These are phyloP conservation scores for Fraxinus floribunda DNA, from an alignment of 305 asterid species.

Conservation along the genomic window DNA sequence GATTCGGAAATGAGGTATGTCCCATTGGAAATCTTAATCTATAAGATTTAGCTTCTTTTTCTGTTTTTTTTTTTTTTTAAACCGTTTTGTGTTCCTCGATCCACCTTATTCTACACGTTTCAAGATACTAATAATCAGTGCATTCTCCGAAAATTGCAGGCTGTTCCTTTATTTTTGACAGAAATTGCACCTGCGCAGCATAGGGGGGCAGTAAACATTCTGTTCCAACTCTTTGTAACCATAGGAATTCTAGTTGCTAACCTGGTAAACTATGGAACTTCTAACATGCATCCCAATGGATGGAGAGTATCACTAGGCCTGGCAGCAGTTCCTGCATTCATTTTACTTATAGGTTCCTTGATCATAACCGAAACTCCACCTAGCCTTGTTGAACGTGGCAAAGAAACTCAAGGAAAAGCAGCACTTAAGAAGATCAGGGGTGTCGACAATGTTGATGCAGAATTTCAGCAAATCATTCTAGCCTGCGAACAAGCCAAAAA, in stretches of 20 bases:
- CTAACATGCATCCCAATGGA: slow-evolving; percentile 46
- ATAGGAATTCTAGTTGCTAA: slow-evolving; percentile 71
- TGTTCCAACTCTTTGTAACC: slow-evolving; percentile 72
- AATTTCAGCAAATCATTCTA: slow-evolving; percentile 33
- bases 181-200: slow-evolving; percentile 66
- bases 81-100: neutral
- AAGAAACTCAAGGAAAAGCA: slow-evolving; percentile 31
- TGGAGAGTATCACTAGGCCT: slow-evolving; percentile 66
- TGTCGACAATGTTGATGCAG: slow-evolving; percentile 40
- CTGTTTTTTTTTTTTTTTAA: neutral
- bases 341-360: slow-evolving; percentile 45
- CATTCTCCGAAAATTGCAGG: slow-evolving; percentile 38
- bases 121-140: neutral
- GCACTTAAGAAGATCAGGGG: slow-evolving; percentile 53
- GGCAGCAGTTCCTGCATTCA: slow-evolving; percentile 42
- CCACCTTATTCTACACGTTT: neutral
- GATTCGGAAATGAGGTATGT: slow-evolving; percentile 74
- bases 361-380: slow-evolving; percentile 65
- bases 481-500: slow-evolving; percentile 39
- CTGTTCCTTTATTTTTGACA: slow-evolving; percentile 69
- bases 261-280: slow-evolving; percentile 46
- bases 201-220: slow-evolving; percentile 71
- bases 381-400: slow-evolving; percentile 47
- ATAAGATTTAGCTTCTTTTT: neutral
- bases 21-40: neutral